Conservation (phyloP, 2,329 filamentous ascomycete genomes). For the Thielaviopsis euricoi region DNA sequence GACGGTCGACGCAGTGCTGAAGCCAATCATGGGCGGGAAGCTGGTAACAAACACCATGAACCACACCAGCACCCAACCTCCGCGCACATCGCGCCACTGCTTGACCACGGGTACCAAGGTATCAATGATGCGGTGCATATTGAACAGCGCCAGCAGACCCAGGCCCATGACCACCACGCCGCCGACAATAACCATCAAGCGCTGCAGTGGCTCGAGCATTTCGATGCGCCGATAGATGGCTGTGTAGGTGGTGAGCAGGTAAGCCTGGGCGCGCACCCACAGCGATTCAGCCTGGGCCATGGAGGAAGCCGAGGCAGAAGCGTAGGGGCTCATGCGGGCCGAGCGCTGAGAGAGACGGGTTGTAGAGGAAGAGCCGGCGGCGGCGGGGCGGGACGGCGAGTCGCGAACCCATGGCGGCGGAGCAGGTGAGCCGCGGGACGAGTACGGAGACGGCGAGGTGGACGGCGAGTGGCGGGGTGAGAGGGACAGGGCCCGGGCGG, state of each 20-base stretch:
- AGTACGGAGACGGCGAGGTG: constrained; percentile 16
- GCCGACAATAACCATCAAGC: constrained; percentile 33
- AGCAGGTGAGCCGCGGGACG: constrained; percentile 17
- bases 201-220: constrained; percentile 43
- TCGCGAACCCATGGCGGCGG: constrained; percentile 19
- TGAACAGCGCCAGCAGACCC: constrained; percentile 54
- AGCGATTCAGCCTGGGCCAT: constrained; percentile 5
- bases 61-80: constrained; percentile 65
- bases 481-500: constrained; percentile 32
- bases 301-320: background rate
- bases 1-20: constrained; percentile 51
- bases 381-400: constrained; percentile 10
- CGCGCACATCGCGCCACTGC: constrained; percentile 56
- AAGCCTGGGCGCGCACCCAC: constrained; percentile 22
- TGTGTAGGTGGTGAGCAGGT: constrained; percentile 27
- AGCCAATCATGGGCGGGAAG: constrained; percentile 79
- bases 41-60: constrained; percentile 56
- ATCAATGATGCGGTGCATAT: constrained; percentile 64
- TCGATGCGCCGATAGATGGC: constrained; percentile 26
- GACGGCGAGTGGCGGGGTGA: constrained; percentile 19
- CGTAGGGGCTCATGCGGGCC: constrained; percentile 19
- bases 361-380: constrained; percentile 4
- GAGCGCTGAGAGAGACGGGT: constrained; percentile 15
- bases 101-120: constrained; percentile 56
- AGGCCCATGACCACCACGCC: constrained; percentile 35